Evolutionary conservation across 495 filamentous ascomycete species (phyloP).

Genomic region (Tuber microsphaerosporum): DNA sequence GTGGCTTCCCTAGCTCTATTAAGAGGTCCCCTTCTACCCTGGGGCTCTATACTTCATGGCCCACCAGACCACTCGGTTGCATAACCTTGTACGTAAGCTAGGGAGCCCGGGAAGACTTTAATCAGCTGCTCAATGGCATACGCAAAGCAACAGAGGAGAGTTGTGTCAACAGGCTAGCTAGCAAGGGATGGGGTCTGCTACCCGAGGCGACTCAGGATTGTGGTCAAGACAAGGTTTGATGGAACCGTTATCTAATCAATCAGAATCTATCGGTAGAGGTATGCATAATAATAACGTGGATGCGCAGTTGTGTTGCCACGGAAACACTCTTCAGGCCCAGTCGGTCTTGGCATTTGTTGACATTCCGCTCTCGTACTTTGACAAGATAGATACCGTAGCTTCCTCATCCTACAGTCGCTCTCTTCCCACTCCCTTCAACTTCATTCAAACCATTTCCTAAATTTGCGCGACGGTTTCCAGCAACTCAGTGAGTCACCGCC

Average conservation of each 20-base stretch:
- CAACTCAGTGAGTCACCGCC: background rate
- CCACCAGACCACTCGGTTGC: background rate
- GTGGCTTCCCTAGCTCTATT: background rate
- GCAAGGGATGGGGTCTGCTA: background rate
- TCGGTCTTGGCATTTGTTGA: conserved; percentile 31
- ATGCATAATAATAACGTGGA: background rate
- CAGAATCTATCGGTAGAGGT: background rate
- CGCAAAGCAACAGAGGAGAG: background rate
- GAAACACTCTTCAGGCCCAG: conserved; percentile 14
- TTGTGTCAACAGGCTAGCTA: background rate
- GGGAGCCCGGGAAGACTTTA: background rate
- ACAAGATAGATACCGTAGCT: conserved; percentile 7
- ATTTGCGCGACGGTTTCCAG: conserved; percentile 4
- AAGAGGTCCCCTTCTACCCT: background rate
- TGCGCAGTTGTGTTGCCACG: conserved; percentile 17
- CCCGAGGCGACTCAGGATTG: background rate
- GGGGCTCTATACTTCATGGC: background rate
- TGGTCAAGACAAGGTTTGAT: background rate
- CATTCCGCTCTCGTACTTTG: conserved; percentile 19
- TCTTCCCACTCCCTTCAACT: conserved; percentile 13
- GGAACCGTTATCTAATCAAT: background rate
- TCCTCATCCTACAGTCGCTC: conserved; percentile 11
- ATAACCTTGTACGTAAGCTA: background rate
- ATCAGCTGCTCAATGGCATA: background rate
- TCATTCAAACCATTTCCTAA: conserved; percentile 18